phyloP scores from a whole-genome alignment of 2,329 filamentous ascomycete species.

The Thelonectria blattea region DNA sequence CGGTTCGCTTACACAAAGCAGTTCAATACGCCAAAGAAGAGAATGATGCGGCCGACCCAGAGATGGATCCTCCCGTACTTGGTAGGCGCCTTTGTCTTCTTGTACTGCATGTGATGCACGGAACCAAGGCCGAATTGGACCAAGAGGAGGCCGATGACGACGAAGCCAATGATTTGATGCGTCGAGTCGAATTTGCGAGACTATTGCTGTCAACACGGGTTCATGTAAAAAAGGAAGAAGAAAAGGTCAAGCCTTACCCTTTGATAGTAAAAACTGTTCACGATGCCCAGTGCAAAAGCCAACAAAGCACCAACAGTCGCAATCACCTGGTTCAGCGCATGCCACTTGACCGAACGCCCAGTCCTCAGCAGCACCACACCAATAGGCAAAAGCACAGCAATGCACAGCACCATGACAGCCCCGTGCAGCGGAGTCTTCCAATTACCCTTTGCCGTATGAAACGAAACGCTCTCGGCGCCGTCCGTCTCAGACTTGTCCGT shows the following conservation, averaged over 20 bases:
- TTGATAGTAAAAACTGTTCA: conserved; percentile 59
- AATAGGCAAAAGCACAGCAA: conserved; percentile 61
- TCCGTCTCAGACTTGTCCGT: conserved; percentile 42
- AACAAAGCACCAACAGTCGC: conserved; percentile 55
- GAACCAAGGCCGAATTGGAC: conserved; percentile 61
- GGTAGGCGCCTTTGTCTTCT: conserved; percentile 55
- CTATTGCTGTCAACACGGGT: conserved; percentile 40
- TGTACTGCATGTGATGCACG: conserved; percentile 61
- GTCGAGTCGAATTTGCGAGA: conserved; percentile 58
- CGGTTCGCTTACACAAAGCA: conserved; percentile 57
- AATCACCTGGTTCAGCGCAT: conserved; percentile 59
- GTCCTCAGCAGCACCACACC: conserved; percentile 61
- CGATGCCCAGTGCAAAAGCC: conserved; percentile 60
- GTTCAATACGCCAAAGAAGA: conserved; percentile 61
- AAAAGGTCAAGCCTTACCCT: conserved; percentile 56
- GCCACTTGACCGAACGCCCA: conserved; percentile 58
- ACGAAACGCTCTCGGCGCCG: conserved; percentile 44
- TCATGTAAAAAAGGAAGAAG: not conserved
- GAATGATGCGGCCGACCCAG: conserved; percentile 61
- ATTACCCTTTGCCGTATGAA: conserved; percentile 43
- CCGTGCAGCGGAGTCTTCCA: conserved; percentile 52
- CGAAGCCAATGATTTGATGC: conserved; percentile 65
- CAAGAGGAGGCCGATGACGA: conserved; percentile 59
- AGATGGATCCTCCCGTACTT: conserved; percentile 60
- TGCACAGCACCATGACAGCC: conserved; percentile 60